Evolutionary conservation across 768 basidiomycete genomes (phyloP).

Genomic region (Phlebiopsis flavidoalba): DNA sequence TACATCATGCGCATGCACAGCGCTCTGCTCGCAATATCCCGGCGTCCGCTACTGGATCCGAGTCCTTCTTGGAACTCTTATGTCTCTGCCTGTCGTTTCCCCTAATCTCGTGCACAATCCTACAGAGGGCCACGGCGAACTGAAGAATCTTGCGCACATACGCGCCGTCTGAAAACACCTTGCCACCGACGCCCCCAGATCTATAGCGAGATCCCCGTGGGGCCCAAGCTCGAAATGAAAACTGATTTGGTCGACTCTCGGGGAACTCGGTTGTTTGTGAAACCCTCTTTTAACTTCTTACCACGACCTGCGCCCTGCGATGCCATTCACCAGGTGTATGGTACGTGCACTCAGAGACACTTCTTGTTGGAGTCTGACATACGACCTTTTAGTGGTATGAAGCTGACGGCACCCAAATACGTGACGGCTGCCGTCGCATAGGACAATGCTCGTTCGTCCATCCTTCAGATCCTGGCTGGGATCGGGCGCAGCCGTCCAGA

Average conservation of each 20-base stretch:
- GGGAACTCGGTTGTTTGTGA: background rate
- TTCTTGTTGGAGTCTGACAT: background rate
- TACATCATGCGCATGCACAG: no score
- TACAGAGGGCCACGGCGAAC: no score
- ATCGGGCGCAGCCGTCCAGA: constrained; percentile 15
- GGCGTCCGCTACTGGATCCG: background rate
- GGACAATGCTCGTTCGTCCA: constrained; percentile 27
- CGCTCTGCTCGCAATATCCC: background rate
- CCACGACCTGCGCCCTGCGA: background rate
- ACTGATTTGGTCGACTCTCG: background rate
- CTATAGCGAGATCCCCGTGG: background rate
- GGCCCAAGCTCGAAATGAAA: background rate
- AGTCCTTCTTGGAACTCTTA: background rate
- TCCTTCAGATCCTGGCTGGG: constrained; percentile 30
- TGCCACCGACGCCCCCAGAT: background rate
- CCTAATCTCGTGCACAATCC: no score
- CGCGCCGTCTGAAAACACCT: background rate
- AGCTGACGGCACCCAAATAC: constrained; percentile 23
- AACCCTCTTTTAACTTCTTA: background rate
- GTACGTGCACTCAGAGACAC: background rate
- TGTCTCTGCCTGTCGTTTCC: no score
- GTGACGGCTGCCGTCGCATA: constrained; percentile 22
- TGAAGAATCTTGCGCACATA: background rate
- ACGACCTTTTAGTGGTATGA: constrained; percentile 22
- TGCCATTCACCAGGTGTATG: background rate